phyloP scores from a whole-genome alignment of 306 rosid genomes.

The Rubus parviflorus region DNA sequence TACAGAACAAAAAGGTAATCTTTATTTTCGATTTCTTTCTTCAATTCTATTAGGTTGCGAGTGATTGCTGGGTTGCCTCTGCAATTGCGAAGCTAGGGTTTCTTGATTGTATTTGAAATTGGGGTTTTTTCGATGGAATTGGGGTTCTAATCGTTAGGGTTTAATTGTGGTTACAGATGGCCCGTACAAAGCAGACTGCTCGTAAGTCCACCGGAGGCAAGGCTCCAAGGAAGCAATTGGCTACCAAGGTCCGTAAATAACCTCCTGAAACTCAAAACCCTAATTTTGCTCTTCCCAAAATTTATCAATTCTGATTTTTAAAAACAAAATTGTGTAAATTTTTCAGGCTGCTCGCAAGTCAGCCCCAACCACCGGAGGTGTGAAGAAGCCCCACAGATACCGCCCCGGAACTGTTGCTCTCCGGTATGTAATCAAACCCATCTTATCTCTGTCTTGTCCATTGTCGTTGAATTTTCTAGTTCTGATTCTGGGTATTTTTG shows the following conservation, averaged over 20 bases:
- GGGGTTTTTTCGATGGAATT: neutral
- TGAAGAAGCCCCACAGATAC: constrained; percentile 56
- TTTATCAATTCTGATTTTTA: neutral
- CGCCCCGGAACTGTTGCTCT: constrained; percentile 55
- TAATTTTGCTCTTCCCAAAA: neutral
- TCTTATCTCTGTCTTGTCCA: neutral
- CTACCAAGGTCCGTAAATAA: constrained; percentile 29
- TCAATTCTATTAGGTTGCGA: neutral
- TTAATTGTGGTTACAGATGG: constrained; percentile 33
- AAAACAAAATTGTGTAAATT: neutral
- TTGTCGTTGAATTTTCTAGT: neutral
- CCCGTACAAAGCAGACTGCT: constrained; percentile 49
- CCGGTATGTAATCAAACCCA: constrained; percentile 24
- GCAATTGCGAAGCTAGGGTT: constrained; percentile 9
- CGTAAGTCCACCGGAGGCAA: constrained; percentile 47
- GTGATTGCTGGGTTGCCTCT: neutral
- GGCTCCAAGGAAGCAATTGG: constrained; percentile 46
- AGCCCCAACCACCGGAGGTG: constrained; percentile 51
- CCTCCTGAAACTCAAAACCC: neutral
- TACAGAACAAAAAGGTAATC: neutral
- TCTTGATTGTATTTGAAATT: neutral
- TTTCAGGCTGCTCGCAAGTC: constrained; percentile 55
- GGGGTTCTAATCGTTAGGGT: neutral
- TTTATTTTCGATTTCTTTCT: neutral
- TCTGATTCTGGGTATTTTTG: neutral